These are phyloP conservation scores for Taphrina pruni DNA, from an alignment of 1,139 yeast genomes.

Conservation along the genomic window DNA sequence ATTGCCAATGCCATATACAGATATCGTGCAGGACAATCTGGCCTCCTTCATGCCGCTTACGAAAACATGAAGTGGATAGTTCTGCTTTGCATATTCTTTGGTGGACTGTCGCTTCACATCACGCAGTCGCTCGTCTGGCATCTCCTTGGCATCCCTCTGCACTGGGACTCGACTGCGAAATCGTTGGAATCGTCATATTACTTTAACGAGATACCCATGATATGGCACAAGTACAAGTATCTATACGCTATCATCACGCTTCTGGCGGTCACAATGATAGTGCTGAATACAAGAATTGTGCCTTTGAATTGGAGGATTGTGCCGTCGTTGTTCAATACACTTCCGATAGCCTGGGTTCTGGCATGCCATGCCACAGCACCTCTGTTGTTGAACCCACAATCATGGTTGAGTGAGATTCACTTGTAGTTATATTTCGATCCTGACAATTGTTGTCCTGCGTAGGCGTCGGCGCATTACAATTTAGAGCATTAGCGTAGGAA, in stretches of 20 bases:
- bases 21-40: conserved; percentile 39
- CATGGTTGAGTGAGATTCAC: conserved; percentile 35
- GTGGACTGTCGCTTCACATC: conserved; percentile 44
- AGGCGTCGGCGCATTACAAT: no score
- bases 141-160: conserved; percentile 43
- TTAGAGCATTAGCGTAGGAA: no score
- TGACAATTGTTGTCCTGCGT: no score
- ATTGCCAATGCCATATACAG: conserved; percentile 43
- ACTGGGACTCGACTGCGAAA: conserved; percentile 45
- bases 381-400: conserved; percentile 34
- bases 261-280: conserved; percentile 1
- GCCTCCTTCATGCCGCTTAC: conserved; percentile 26
- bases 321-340: conserved; percentile 29
- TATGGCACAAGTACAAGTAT: conserved; percentile 33
- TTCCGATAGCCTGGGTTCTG: conserved; percentile 30
- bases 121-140: conserved; percentile 43
- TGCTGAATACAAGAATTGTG: conserved; percentile 10
- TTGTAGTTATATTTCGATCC: background rate
- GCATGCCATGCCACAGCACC: conserved; percentile 36
- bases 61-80: conserved; percentile 33
- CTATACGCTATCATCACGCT: conserved; percentile 20
- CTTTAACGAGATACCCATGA: conserved; percentile 32
- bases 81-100: conserved; percentile 43
- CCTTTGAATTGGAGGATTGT: conserved; percentile 28
- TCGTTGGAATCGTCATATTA: conserved; percentile 27